Evolutionary conservation across 2,329 filamentous ascomycete species (phyloP), one percentile per base, ranked within the genome.

Genomic region (Atkinsonella hypoxylon): DNA sequence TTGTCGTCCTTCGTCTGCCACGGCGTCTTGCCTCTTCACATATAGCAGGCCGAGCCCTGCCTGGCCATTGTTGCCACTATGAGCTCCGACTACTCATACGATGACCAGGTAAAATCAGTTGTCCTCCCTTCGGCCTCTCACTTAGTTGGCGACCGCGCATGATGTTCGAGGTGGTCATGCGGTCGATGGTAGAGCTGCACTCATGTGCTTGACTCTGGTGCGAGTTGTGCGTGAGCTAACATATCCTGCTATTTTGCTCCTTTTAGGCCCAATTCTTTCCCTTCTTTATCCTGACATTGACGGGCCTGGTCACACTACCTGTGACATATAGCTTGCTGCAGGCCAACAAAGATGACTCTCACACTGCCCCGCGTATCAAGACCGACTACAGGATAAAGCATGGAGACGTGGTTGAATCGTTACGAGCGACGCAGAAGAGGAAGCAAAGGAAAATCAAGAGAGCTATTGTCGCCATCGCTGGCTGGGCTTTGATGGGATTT

Each of bases 31-130:
- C n/a, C 45, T n/a, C 30, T 22, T 18, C 46, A 17, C 47, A 26
- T 48, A 32, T 59, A 62, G 64, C 61, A 56, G 63, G 59, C 59
- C 62, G 62, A 64, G 68, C 66, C 65, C 61, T 60, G 60, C 45
- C 54, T 57, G 57, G 59, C 60, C 60, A 13, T 44, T 47, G 38
- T 20, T 47, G 68, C 61, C 72, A 83, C 74, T 67, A 93, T 93
- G 82, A 90, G 85, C 66, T 88, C 87, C 63, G 91, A 97, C 70
- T 98, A 98, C 77, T 94, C 87, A 63, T 98, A 98, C 74, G 93
- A 98, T 79, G 87, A 95, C 66, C 82, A 93, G 81, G 85, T 85
- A 66, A 69, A 18, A 15, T 12, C 13, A 38, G 12, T 22, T 22
- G 20, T 22, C 20, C 20, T 22, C 20, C 3, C 20, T 22, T 22